Evolutionary conservation across 306 rosid species (phyloP), one percentile per base, ranked within the genome.

Genomic region (Ziziphus jujuba): DNA sequence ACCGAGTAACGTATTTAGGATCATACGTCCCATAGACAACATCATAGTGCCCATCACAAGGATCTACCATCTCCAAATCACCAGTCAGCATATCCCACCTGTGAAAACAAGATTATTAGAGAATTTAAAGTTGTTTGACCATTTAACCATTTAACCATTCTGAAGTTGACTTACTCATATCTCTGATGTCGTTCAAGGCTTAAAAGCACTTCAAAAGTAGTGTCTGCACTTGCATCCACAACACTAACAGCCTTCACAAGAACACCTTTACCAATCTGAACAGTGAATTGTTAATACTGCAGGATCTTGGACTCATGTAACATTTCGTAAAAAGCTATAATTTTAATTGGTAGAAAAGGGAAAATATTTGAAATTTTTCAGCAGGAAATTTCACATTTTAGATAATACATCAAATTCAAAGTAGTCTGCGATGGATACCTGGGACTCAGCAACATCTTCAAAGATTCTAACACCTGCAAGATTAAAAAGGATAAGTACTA

Each of bases 31-130:
- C 98, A 54, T 93, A 90, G 55, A 93, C 84, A 72, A 90, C 85
- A 71, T 93, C 98, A 61, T 83, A 88, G 72, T 93, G 89, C 35
- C 97, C 96, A 57, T 87, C 95, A 51, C 72, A 86, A 62, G 92
- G 74, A 65, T 93, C 91, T 62, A 93, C 56, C 69, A 84, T 64
- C 82, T 90, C 95, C 75, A 90, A 80, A 84, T 93, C 97, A 75
- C 93, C 89, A 71, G 91, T 90, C 76, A 93, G 86, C 91, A 85
- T 84, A 88, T 93, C 98, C 98, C 98, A 93, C 87, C 98, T 93
- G 85, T 51, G 74, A 73, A 73, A 31, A 48, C 55, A 63, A 51
- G 52, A 33, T 53, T 74, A 60, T 24, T 56, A 79, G 71, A 65
- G 19, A 20, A 9, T 8, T 2, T 21, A 63, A 53, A 34, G 53